These are phyloP conservation scores for Urostyla sp. DNA, from an alignment of 73 alveolate species.

Conservation along the genomic window DNA sequence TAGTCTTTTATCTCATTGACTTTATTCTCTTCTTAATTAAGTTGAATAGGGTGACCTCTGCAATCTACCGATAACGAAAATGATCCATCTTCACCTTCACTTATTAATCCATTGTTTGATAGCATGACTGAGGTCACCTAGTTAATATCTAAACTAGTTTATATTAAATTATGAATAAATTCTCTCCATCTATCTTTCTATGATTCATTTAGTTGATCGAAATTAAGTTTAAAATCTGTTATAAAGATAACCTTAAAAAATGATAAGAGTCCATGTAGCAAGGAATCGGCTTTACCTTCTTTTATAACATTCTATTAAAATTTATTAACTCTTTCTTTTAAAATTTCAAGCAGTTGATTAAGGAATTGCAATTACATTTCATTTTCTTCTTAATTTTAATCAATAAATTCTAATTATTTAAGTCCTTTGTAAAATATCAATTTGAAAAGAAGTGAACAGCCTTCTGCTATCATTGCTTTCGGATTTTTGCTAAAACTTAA, in stretches of 20 bases:
- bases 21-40: slow-evolving; percentile 30
- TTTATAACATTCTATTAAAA: slow-evolving; percentile 36
- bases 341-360: not conserved
- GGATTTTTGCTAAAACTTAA: slow-evolving; percentile 40
- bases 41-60: slow-evolving; percentile 66
- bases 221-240: not conserved
- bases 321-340: slow-evolving; percentile 6
- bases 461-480: slow-evolving; percentile 59
- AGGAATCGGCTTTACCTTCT: slow-evolving; percentile 42
- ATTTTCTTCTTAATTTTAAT: not conserved
- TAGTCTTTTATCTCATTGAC: slow-evolving; percentile 46
- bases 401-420: not conserved
- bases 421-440: slow-evolving; percentile 41
- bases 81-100: slow-evolving; percentile 34
- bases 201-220: not conserved
- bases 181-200: slow-evolving; percentile 14
- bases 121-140: slow-evolving; percentile 22
- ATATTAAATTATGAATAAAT: slow-evolving; percentile 14
- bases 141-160: not conserved
- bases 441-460: slow-evolving; percentile 46
- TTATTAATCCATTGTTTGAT: slow-evolving; percentile 56
- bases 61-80: slow-evolving; percentile 51
- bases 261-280: slow-evolving; percentile 50
- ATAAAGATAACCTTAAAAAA: slow-evolving; percentile 48
- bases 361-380: slow-evolving; percentile 30